Evolutionary conservation across 805 yeast species (phyloP), one percentile per base, ranked within the genome.

Genomic region (Jamesozyma hellenica): DNA sequence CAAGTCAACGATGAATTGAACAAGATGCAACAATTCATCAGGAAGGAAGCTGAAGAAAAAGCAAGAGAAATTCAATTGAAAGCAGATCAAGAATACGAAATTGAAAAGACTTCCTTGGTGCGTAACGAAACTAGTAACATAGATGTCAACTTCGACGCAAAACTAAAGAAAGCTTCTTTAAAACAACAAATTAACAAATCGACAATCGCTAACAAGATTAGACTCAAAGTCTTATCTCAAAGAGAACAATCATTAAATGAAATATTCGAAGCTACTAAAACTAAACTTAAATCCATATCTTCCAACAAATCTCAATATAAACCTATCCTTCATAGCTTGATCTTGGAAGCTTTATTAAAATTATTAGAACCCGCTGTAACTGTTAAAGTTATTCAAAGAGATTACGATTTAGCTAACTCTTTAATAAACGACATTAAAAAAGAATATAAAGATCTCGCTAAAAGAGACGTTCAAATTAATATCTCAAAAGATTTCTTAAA

Each of bases 61-160:
- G 96, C 97, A 51, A 85, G 84, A 63, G 99, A 92, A 66, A 87
- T 92, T 59, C 79, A 74, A 61, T 72, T 92, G 56, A 94, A 92
- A 71, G 96, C 97, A 33, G 95, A 94, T 62, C 98, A 92, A 66
- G 99, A 92, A 68, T 92, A 90, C 62, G 97, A 92, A 66, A 88
- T 92, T 56, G 98, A 92, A 63, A 92, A 92, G 72, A 90, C 96
- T 17, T 78, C 86, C 42, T 79, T 92, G 57, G 97, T 92, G 43
- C 84, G 97, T 58, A 74, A 86, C 12, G 98, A 92, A 66, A 82
- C 82, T 41, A 80, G 92, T 38, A 77, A 88, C 38, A 86, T 92
- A 51, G 98, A 92, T 61, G 67, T 79, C 15, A 67, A 74, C 30
- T 85, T 79, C 60, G 88, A 82, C 47, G 78, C 75, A 52, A 86